Conservation (phyloP, 768 basidiomycete genomes). For the Mycena haematopus region DNA sequence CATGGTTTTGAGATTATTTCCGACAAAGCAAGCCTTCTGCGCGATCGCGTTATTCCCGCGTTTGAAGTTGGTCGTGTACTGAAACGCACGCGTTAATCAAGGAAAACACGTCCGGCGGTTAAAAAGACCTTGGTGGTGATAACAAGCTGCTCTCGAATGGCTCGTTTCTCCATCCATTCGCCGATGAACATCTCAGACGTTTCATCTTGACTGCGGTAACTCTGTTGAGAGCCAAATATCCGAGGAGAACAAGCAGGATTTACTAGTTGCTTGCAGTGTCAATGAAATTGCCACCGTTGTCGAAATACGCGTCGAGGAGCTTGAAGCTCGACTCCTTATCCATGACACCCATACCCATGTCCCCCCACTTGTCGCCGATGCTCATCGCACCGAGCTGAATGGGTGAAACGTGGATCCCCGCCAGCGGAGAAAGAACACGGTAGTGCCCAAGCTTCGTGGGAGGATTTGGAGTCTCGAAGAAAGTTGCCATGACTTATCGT, state of each 20-base stretch:
- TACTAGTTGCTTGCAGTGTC: conserved; percentile 54
- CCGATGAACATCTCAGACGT: conserved; percentile 51
- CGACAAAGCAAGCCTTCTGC: conserved; percentile 40
- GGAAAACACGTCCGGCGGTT: not conserved
- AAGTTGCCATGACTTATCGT: not conserved
- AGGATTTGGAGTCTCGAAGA: conserved; percentile 29
- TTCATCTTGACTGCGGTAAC: conserved; percentile 40
- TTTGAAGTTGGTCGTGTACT: conserved; percentile 35
- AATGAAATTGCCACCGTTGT: conserved; percentile 37
- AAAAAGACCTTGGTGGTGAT: conserved; percentile 47
- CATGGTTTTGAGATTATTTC: conserved; percentile 53
- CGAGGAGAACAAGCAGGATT: conserved; percentile 7
- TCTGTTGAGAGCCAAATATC: not conserved
- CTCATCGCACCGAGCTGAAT: conserved; percentile 52
- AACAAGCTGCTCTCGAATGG: conserved; percentile 52
- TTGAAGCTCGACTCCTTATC: conserved; percentile 27
- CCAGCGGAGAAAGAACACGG: conserved; percentile 43
- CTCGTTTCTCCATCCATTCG: conserved; percentile 53
- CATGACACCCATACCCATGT: conserved; percentile 41
- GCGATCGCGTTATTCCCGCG: conserved; percentile 29
- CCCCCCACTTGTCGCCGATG: conserved; percentile 50
- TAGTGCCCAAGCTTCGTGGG: conserved; percentile 41
- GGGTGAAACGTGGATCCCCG: conserved; percentile 53
- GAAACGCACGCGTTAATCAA: not conserved
- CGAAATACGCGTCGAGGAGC: conserved; percentile 26